Conservation (phyloP, 2,329 filamentous ascomycete species). For the Fusarium mangiferae region DNA sequence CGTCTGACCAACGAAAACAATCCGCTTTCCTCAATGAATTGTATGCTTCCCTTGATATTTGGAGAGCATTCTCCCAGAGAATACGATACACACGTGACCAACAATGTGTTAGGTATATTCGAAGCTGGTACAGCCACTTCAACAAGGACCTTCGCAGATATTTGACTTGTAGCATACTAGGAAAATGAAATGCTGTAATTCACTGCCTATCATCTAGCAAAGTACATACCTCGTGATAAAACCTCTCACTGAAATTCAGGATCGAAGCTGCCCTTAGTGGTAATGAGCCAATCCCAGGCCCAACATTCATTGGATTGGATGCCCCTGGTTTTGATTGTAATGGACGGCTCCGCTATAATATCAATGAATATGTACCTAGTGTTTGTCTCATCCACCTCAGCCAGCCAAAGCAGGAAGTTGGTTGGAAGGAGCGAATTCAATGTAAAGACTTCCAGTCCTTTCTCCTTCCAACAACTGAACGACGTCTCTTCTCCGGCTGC, state of each 20-base stretch:
- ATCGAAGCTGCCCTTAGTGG: no score
- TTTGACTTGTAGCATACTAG: background rate
- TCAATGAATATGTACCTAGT: background rate
- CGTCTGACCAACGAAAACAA: background rate
- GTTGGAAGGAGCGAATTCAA: background rate
- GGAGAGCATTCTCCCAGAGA: background rate
- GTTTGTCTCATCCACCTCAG: background rate
- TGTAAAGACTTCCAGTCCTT: background rate
- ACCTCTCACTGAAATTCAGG: background rate
- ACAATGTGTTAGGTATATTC: background rate
- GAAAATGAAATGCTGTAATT: background rate
- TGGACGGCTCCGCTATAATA: background rate
- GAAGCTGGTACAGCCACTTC: background rate
- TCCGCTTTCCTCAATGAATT: background rate
- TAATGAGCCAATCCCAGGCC: background rate
- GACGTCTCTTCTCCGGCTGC: background rate
- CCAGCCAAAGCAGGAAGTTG: background rate
- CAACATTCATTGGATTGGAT: background rate
- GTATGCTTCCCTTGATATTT: background rate
- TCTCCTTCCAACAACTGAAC: background rate
- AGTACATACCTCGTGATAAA: background rate
- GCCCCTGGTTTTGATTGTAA: background rate
- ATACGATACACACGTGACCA: background rate
- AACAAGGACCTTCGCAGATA: background rate
- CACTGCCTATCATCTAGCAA: background rate